Evolutionary conservation across 257 asterid genomes (phyloP).

Genomic region (Capsicum chinense): DNA sequence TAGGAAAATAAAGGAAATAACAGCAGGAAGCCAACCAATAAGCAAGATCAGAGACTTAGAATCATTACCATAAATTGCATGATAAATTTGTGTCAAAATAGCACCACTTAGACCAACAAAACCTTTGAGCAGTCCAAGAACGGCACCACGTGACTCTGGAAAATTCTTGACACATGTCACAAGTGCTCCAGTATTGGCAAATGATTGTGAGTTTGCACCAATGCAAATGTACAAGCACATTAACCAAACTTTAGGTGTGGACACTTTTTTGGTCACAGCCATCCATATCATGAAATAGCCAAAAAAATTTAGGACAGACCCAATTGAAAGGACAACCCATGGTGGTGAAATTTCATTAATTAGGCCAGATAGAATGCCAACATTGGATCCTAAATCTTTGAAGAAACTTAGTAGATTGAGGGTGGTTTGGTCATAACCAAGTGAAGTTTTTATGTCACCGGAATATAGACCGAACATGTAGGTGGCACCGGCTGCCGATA

Average conservation of each 20-base stretch:
- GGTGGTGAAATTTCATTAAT: slow-evolving; percentile 88
- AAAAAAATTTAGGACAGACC: slow-evolving; percentile 67
- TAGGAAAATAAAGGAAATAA: slow-evolving; percentile 38
- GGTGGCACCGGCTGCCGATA: slow-evolving; percentile 83
- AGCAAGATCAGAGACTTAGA: slow-evolving; percentile 40
- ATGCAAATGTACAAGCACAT: slow-evolving; percentile 81
- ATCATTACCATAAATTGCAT: slow-evolving; percentile 40
- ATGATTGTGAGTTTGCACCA: slow-evolving; percentile 83
- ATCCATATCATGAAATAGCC: slow-evolving; percentile 92
- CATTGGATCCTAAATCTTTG: slow-evolving; percentile 78
- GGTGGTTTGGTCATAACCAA: slow-evolving; percentile 83
- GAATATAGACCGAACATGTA: slow-evolving; percentile 81
- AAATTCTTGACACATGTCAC: slow-evolving; percentile 82
- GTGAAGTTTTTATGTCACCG: slow-evolving; percentile 44
- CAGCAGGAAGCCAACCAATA: slow-evolving; percentile 50
- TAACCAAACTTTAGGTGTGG: slow-evolving; percentile 67
- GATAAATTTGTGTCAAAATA: slow-evolving; percentile 44
- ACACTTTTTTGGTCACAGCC: slow-evolving; percentile 58
- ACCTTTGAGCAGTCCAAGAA: slow-evolving; percentile 50
- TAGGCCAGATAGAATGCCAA: slow-evolving; percentile 69
- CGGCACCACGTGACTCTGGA: slow-evolving; percentile 58
- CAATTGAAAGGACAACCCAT: slow-evolving; percentile 81
- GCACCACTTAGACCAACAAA: slow-evolving; percentile 55
- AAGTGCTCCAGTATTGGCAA: slow-evolving; percentile 87
- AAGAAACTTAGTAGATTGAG: slow-evolving; percentile 76